Percentiles rank a stretch among this genome's conserved stretches.
Evolutionary conservation across 2,329 filamentous ascomycete genomes (phyloP).

Genomic region (Decorospora gaudefroyi): DNA sequence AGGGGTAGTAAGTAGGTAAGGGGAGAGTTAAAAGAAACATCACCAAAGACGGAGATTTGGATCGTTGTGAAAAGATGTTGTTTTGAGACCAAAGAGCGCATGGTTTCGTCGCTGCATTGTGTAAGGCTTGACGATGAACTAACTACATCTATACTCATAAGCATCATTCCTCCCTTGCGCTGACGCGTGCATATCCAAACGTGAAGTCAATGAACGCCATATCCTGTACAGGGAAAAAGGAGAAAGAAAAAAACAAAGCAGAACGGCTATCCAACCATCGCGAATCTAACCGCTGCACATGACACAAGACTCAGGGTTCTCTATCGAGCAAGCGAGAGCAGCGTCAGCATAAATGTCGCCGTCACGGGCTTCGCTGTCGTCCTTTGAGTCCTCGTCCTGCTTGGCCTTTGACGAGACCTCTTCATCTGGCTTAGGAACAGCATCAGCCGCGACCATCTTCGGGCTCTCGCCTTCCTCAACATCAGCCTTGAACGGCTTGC

Average conservation of each 20-base stretch:
- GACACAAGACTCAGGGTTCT: slow-evolving; percentile 90
- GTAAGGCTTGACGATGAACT: too few species aligned
- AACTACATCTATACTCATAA: slow-evolving; percentile 27
- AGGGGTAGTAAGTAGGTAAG: too few species aligned
- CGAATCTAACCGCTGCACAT: slow-evolving; percentile 88
- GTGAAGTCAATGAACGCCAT: slow-evolving; percentile 20
- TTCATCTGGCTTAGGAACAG: slow-evolving; percentile 63
- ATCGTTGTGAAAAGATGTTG: too few species aligned
- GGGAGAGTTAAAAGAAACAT: too few species aligned
- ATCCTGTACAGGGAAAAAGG: slow-evolving; percentile 6
- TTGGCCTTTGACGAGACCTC: slow-evolving; percentile 62
- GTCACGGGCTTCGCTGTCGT: slow-evolving; percentile 74
- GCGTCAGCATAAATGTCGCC: slow-evolving; percentile 95
- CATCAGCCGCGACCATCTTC: slow-evolving; percentile 75
- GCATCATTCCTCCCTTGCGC: slow-evolving; percentile 30
- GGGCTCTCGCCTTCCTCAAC: slow-evolving; percentile 77
- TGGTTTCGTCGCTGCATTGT: too few species aligned
- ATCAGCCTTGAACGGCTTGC: slow-evolving; percentile 75
- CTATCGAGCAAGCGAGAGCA: slow-evolving; percentile 91
- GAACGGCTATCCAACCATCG: not conserved
- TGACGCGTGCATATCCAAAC: slow-evolving; percentile 13
- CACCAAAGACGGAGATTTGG: too few species aligned
- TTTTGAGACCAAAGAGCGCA: too few species aligned
- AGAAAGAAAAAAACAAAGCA: not conserved
- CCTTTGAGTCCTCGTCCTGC: slow-evolving; percentile 75